phyloP scores from a whole-genome alignment of 108 stramenopile species.

The Stephanodiscus triporus region DNA sequence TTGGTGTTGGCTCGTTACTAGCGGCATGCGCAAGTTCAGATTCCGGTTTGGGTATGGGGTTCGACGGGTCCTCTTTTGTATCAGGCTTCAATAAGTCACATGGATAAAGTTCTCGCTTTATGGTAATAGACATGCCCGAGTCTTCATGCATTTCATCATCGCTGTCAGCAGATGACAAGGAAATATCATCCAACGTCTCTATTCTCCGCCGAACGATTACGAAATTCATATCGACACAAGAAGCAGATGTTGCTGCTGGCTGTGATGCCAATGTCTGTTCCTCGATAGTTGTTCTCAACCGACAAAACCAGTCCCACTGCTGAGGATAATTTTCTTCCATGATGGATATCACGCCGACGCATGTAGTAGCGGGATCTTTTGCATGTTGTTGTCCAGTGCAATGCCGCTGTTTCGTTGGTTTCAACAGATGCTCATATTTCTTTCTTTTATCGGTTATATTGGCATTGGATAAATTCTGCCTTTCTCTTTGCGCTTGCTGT shows the following conservation, averaged over 20 bases:
- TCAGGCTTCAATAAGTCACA: background rate
- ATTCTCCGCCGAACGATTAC: constrained; percentile 19
- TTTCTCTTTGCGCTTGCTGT: background rate
- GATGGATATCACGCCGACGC: constrained; percentile 5
- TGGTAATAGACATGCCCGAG: background rate
- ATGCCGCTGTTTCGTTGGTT: background rate
- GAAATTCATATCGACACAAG: background rate
- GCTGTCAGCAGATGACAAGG: constrained; percentile 29
- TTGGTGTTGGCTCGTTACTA: background rate
- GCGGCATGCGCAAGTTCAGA: background rate
- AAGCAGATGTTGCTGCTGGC: background rate
- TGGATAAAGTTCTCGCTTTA: background rate
- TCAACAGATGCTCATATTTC: constrained; percentile 29
- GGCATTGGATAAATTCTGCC: background rate
- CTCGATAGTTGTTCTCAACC: constrained; percentile 8
- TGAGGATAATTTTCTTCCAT: constrained; percentile 32
- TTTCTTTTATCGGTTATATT: constrained; percentile 14
- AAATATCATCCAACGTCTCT: constrained; percentile 25
- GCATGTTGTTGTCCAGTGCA: background rate
- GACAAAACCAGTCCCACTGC: constrained; percentile 26
- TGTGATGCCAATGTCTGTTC: background rate
- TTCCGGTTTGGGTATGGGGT: background rate
- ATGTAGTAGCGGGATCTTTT: background rate
- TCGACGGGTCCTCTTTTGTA: constrained; percentile 2
- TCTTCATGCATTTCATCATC: constrained; percentile 18